Conservation (phyloP, 345 rosid genomes). For the Conringia planisiliqua region DNA sequence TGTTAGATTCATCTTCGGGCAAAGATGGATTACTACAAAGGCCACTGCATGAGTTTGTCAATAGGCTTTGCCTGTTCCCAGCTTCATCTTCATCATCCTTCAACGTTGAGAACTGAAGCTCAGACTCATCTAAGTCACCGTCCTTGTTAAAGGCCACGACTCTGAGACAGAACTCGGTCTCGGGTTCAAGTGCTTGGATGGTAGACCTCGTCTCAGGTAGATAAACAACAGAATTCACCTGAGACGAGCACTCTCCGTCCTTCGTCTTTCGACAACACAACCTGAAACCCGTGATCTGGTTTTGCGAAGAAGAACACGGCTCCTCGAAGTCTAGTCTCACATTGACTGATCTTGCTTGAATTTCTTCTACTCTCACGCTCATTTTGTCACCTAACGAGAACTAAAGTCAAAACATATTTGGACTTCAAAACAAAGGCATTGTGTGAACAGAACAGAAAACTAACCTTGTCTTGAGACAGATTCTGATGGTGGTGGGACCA, state of each 20-base stretch:
- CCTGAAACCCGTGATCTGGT: conserved; percentile 38
- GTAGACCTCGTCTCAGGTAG: conserved; percentile 55
- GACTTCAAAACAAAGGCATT: background rate
- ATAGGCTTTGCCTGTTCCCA: conserved; percentile 53
- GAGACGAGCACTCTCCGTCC: conserved; percentile 47
- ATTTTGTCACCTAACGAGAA: conserved; percentile 15
- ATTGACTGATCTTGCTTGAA: conserved; percentile 51
- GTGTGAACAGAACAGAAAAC: background rate
- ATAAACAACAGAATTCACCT: conserved; percentile 53
- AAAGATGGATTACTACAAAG: conserved; percentile 83
- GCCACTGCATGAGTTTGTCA: conserved; percentile 64
- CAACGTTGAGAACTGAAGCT: conserved; percentile 49
- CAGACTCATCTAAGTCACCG: conserved; percentile 48
- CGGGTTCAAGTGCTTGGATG: conserved; percentile 58
- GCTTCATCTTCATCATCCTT: conserved; percentile 35
- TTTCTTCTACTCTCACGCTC: conserved; percentile 52
- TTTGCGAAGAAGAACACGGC: conserved; percentile 28
- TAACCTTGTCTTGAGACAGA: conserved; percentile 26
- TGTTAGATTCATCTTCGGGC: conserved; percentile 81
- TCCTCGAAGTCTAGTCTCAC: conserved; percentile 51
- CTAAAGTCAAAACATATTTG: background rate
- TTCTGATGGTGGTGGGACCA: conserved; percentile 37
- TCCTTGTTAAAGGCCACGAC: conserved; percentile 45
- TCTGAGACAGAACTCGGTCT: conserved; percentile 59
- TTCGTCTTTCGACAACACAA: conserved; percentile 61